phyloP scores from a whole-genome alignment of 768 basidiomycete species.

The Podaxis sp. region DNA sequence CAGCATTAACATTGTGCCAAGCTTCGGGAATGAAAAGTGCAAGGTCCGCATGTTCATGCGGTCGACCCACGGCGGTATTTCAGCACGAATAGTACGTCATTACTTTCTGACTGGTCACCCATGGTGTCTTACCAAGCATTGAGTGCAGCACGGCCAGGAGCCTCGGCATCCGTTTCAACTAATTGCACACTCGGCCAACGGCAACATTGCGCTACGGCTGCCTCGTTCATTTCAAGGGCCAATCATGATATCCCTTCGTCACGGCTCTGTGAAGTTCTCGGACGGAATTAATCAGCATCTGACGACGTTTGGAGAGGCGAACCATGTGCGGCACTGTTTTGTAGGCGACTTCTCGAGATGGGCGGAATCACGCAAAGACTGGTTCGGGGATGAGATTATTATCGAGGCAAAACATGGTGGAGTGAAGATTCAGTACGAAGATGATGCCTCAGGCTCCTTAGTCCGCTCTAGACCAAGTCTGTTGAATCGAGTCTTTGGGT shows the following conservation, averaged over 20 bases:
- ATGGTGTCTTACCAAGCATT: not conserved
- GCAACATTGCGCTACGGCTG: constrained; percentile 30
- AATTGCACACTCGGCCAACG: constrained; percentile 21
- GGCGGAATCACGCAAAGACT: constrained; percentile 22
- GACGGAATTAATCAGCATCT: constrained; percentile 23
- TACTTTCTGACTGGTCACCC: not conserved
- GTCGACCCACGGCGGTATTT: constrained; percentile 25
- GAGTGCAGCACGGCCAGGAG: constrained; percentile 1
- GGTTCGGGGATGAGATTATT: constrained; percentile 35
- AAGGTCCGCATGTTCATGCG: constrained; percentile 22
- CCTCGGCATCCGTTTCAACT: constrained; percentile 23
- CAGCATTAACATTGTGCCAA: constrained; percentile 15
- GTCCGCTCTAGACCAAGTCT: constrained; percentile 46
- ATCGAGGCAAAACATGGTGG: constrained; percentile 32
- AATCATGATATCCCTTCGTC: constrained; percentile 26
- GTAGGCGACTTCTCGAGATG: constrained; percentile 34
- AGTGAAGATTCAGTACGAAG: constrained; percentile 33
- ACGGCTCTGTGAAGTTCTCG: constrained; percentile 30
- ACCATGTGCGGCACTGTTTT: constrained; percentile 31
- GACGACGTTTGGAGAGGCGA: constrained; percentile 28
- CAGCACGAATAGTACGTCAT: constrained; percentile 24
- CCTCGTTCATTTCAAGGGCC: constrained; percentile 39
- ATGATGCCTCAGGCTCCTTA: constrained; percentile 23
- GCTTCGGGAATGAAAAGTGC: constrained; percentile 9
- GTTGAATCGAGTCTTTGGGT: constrained; percentile 46